Base-by-base conservation (phyloP, 139 green algal genomes). In the Tetraselmis striata region DNA sequence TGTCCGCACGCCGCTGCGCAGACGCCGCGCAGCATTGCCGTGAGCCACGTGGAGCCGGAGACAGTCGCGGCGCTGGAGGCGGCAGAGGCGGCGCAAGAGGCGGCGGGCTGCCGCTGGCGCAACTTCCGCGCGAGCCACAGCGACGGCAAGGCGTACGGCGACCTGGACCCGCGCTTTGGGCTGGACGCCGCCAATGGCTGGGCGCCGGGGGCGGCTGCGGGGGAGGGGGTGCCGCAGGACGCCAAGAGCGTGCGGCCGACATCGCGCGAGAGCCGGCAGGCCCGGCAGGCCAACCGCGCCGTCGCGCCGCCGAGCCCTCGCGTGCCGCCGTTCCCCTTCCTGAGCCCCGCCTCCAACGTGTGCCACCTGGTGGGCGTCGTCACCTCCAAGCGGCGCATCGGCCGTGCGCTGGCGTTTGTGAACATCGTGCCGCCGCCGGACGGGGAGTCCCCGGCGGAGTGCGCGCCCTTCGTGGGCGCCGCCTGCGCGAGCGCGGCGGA, bases 381-480 rank as follows among this genome's bases (percentile, higher is more conserved):
- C 11, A 80, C 83, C 0, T 80, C 85, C 23, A 59, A 23, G 1
- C 1, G 45, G n/a, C 80, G 80, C 24, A 75, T 86, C 1, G 79
- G 79, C 24, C 31, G 32, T 27, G 32, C 85, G 76, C 80, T 86
- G 29, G 26, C 79, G 5, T 86, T 86, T 59, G 59, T 67, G 26
- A 86, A 85, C 76, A 30, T 86, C 2, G 83, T 86, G 79, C 83
- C 83, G 0, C 2, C 76, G 11, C 31, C 22, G 18, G 59, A 77
- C 22, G 29, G 11, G 31, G 25, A 23, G 1, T 45, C 11, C 23
- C 28, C 11, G 1, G 75, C 5, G 18, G 23, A 77, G 45, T 67
- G 45, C 45, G 45, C 45, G 11, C 45, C 45, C 18, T 67, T 67
- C 18, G 45, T 18, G 11, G 45, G 45, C 26, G 28, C 1, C 1